Evolutionary conservation across 169 alveolate genomes (phyloP).

Genomic region (Plasmodium fragile): DNA sequence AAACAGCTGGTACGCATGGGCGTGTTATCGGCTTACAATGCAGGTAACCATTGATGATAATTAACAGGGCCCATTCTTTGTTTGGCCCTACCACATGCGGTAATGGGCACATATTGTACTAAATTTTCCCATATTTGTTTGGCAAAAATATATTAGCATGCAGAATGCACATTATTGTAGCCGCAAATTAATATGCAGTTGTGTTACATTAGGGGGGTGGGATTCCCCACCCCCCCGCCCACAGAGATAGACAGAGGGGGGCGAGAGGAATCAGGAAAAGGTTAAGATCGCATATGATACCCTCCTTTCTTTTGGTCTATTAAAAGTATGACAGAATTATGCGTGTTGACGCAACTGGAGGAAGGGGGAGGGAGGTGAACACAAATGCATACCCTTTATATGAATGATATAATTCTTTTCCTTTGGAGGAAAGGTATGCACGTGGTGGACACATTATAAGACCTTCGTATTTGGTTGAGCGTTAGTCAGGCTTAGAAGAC

Average conservation of each 20-base stretch:
- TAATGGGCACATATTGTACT: too few species aligned
- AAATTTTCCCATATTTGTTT: not conserved
- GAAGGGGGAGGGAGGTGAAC: not conserved
- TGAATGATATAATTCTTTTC: not conserved
- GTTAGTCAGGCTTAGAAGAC: not conserved
- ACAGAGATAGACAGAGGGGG: not conserved
- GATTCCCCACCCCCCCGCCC: too few species aligned
- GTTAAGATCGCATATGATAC: not conserved
- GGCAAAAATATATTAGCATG: not conserved
- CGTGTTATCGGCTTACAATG: not conserved
- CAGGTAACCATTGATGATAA: not conserved
- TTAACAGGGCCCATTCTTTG: not conserved
- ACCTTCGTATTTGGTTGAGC: not conserved
- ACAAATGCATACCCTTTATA: not conserved
- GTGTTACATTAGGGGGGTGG: not conserved
- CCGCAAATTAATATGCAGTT: not conserved
- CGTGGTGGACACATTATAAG: not conserved
- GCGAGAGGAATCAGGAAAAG: not conserved
- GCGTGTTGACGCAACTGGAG: not conserved
- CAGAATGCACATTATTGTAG: not conserved
- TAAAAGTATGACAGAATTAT: not conserved
- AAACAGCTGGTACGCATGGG: not conserved
- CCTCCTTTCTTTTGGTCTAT: not conserved
- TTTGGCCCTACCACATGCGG: not conserved
- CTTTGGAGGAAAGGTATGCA: not conserved